A percentile compares a stretch with the other conserved stretches of the same genome.
These are phyloP conservation scores for Ophiocordyceps camponoti-rufipedis DNA, from an alignment of 2,329 filamentous ascomycete species.

Conservation along the genomic window DNA sequence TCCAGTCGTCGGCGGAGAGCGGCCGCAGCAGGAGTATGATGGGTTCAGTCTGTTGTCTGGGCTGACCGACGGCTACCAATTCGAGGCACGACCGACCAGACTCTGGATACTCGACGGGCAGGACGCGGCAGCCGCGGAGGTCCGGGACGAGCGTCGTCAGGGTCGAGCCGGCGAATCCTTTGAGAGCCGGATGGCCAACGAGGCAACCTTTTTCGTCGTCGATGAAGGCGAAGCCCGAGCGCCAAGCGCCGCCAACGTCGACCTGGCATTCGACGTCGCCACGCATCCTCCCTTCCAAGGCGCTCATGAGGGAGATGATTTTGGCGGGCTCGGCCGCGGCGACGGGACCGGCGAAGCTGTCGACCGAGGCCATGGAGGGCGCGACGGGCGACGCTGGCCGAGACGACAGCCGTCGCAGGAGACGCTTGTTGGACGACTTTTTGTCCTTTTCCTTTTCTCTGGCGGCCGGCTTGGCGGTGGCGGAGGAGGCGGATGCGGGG, in stretches of 20 bases:
- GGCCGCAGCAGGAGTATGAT: constrained; percentile 43
- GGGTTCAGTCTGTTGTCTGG: constrained; percentile 27
- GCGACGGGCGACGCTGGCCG: constrained; percentile 40
- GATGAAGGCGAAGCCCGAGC: constrained; percentile 55
- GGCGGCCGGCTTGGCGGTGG: constrained; percentile 20
- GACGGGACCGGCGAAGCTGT: constrained; percentile 40
- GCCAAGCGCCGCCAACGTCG: constrained; percentile 44
- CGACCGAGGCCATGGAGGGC: constrained; percentile 35
- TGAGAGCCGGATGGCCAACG: constrained; percentile 53
- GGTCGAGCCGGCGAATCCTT: constrained; percentile 30
- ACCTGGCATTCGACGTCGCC: constrained; percentile 58
- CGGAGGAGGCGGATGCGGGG: background rate
- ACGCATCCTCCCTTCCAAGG: constrained; percentile 60
- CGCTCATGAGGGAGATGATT: constrained; percentile 59
- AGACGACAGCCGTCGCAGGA: constrained; percentile 35
- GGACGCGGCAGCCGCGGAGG: constrained; percentile 54
- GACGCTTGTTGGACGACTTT: constrained; percentile 23
- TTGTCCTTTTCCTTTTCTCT: constrained; percentile 20
- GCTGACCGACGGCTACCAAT: constrained; percentile 30
- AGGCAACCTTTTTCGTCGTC: constrained; percentile 58
- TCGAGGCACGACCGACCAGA: constrained; percentile 31
- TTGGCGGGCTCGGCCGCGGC: constrained; percentile 52
- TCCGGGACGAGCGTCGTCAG: constrained; percentile 53
- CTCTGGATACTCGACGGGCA: constrained; percentile 30
- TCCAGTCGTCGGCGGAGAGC: constrained; percentile 44